Conservation (phyloP, 345 rosid genomes). For the Populus pruinosa region DNA sequence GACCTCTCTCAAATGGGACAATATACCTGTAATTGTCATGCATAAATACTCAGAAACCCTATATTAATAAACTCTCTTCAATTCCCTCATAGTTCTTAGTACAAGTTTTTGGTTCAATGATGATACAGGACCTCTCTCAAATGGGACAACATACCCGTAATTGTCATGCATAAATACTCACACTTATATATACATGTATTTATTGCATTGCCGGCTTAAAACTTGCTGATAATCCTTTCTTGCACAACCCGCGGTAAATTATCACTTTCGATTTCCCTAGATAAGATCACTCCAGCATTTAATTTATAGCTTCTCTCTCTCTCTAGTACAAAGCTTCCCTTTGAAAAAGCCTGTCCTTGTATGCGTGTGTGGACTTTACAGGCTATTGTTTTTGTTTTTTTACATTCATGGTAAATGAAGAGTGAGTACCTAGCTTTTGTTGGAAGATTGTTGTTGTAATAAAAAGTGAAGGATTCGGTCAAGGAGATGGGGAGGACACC, state of each 20-base stretch:
- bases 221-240: slow-evolving; percentile 49
- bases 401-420: not conserved
- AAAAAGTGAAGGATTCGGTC: not conserved
- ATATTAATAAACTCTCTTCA: not conserved
- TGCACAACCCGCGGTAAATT: slow-evolving; percentile 17
- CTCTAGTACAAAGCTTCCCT: not conserved
- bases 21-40: slow-evolving; percentile 12
- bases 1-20: not conserved
- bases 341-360: not conserved
- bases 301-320: slow-evolving; percentile 7
- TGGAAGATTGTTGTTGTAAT: not conserved
- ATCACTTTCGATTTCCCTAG: slow-evolving; percentile 31
- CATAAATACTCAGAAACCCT: not conserved
- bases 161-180: slow-evolving; percentile 11
- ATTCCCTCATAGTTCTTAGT: slow-evolving; percentile 19
- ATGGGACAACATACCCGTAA: slow-evolving; percentile 4
- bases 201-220: slow-evolving; percentile 56
- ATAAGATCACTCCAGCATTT: slow-evolving; percentile 35
- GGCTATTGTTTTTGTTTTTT: not conserved
- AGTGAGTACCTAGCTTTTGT: not conserved
- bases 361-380: not conserved
- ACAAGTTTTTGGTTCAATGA: slow-evolving; percentile 16
- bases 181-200: slow-evolving; percentile 11
- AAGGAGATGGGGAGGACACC: slow-evolving; percentile 32
- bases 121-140: slow-evolving; percentile 11